Percentiles rank a stretch among this genome's conserved stretches.
Evolutionary conservation across 2,329 filamentous ascomycete genomes (phyloP).

Genomic region (Xylaria sp.): DNA sequence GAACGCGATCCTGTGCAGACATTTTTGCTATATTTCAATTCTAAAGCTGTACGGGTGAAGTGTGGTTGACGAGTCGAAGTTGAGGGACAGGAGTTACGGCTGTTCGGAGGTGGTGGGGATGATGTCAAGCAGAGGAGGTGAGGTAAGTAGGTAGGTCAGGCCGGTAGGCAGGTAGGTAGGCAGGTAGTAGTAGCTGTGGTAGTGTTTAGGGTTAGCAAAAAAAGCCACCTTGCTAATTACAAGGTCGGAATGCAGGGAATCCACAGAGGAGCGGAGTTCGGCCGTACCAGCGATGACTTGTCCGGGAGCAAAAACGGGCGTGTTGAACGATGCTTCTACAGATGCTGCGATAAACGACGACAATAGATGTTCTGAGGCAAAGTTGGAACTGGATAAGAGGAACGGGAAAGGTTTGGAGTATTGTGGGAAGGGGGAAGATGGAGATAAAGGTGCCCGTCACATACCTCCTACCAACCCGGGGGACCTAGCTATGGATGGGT

Average conservation of each 20-base stretch:
- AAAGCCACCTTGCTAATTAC: conserved; percentile 33
- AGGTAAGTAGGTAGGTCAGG: too few species aligned
- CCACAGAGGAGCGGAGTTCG: conserved; percentile 15
- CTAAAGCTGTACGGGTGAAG: conserved; percentile 10
- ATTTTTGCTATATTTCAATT: conserved; percentile 51
- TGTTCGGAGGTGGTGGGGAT: conserved; percentile 27
- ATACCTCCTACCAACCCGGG: too few species aligned
- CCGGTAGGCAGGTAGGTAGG: too few species aligned
- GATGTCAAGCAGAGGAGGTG: conserved; percentile 30
- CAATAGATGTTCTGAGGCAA: not conserved
- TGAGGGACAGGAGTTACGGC: conserved; percentile 6
- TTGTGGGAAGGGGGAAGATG: not conserved
- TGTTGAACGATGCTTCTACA: not conserved
- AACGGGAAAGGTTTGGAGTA: not conserved
- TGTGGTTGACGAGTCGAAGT: conserved; percentile 7
- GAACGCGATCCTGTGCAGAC: conserved; percentile 76
- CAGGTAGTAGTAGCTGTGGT: conserved; percentile 23
- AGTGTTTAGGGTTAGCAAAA: conserved; percentile 34
- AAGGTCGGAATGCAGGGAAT: conserved; percentile 22
- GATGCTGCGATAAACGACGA: not conserved
- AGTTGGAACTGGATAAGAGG: not conserved
- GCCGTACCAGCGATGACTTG: conserved; percentile 13
- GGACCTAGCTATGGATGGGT: too few species aligned
- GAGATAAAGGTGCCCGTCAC: too few species aligned
- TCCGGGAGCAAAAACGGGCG: not conserved